These are phyloP conservation scores for Penicillium vulpinum DNA, from an alignment of 2,329 filamentous ascomycete genomes.

Conservation along the genomic window DNA sequence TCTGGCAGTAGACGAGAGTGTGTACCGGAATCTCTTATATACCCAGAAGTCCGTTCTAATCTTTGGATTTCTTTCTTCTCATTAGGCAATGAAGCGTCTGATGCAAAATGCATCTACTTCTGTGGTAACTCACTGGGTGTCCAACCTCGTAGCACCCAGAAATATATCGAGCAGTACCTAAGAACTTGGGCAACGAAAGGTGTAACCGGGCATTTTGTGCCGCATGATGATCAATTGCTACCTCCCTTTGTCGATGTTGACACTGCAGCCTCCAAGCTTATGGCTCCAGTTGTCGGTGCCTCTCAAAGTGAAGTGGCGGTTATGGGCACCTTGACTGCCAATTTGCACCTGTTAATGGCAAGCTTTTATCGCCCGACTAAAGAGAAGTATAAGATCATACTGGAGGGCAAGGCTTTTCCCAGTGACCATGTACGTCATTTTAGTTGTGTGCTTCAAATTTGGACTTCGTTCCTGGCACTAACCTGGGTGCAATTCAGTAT, in stretches of 20 bases:
- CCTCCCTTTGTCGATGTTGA: conserved; percentile 77
- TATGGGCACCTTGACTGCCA: conserved; percentile 84
- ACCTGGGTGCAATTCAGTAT: conserved; percentile 56
- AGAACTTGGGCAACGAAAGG: conserved; percentile 82
- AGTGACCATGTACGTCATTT: conserved; percentile 69
- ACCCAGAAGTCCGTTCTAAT: not conserved
- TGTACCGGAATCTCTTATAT: not conserved
- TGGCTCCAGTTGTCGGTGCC: conserved; percentile 74
- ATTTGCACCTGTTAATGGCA: conserved; percentile 78
- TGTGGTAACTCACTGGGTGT: conserved; percentile 88
- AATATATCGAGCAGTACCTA: conserved; percentile 70
- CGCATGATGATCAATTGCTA: conserved; percentile 66
- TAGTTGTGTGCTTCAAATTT: not conserved
- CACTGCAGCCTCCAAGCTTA: conserved; percentile 68
- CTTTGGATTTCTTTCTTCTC: not conserved
- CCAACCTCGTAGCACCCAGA: conserved; percentile 68
- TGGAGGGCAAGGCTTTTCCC: conserved; percentile 89
- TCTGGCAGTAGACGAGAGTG: conserved; percentile 42
- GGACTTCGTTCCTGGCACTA: not conserved
- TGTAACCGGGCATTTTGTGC: conserved; percentile 78
- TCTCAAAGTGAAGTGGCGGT: conserved; percentile 72
- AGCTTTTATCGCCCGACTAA: conserved; percentile 75
- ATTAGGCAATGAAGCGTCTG: conserved; percentile 30
- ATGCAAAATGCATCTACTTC: conserved; percentile 69
- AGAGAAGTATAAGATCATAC: conserved; percentile 72